Percentiles rank a stretch among this genome's conserved stretches.
Evolutionary conservation across 2,329 filamentous ascomycete species (phyloP).

Genomic region (Colletotrichum karsti): DNA sequence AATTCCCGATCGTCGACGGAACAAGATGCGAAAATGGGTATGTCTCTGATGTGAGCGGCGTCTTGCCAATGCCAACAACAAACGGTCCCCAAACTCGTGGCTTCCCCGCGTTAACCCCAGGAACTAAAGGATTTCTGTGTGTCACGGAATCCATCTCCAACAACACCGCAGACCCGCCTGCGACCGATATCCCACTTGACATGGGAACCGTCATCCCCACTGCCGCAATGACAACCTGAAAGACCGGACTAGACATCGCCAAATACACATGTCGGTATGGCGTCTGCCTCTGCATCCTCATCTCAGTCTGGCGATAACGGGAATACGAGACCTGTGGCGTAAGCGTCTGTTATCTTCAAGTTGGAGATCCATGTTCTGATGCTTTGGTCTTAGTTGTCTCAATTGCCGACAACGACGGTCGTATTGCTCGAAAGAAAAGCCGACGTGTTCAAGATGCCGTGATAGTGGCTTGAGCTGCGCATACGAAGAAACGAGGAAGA

Average conservation of each 20-base stretch:
- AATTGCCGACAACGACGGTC: constrained; percentile 44
- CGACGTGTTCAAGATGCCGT: constrained; percentile 43
- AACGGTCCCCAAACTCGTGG: background rate
- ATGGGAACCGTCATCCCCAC: constrained; percentile 10
- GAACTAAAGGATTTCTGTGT: constrained; percentile 4
- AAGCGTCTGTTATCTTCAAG: constrained; percentile 11
- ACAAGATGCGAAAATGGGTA: background rate
- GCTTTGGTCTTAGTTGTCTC: constrained; percentile 37
- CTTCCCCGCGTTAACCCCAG: constrained; percentile 17
- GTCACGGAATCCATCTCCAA: constrained; percentile 15
- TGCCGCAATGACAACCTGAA: background rate
- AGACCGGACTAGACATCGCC: background rate
- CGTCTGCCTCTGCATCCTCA: constrained; percentile 3
- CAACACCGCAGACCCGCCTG: background rate
- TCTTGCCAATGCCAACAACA: background rate
- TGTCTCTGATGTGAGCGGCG: background rate
- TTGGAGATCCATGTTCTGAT: background rate
- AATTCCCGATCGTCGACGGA: background rate
- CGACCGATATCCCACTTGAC: background rate
- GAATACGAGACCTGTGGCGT: constrained; percentile 37
- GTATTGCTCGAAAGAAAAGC: constrained; percentile 47
- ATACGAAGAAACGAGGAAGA: constrained; percentile 45
- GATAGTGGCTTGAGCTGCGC: constrained; percentile 38
- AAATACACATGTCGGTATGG: background rate
- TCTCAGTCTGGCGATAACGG: background rate